A percentile compares a stretch with the other conserved stretches of the same genome.
Conservation (phyloP, 305 asterid genomes). For the Fraxinus xanthoxyloides region DNA sequence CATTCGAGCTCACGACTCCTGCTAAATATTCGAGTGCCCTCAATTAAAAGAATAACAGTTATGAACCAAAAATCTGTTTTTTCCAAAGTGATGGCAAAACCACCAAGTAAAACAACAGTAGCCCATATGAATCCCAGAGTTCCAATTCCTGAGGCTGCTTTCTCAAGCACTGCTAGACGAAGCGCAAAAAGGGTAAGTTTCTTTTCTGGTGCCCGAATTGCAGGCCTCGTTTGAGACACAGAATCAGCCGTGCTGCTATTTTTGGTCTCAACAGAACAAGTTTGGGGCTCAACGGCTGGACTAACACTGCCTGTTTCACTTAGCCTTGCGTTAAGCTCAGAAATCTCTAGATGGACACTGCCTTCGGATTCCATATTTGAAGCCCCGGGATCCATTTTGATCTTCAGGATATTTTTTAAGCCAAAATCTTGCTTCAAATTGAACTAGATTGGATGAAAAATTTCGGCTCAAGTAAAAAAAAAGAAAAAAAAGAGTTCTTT, state of each 20-base stretch:
- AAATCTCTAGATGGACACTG: conserved; percentile 56
- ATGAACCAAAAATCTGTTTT: conserved; percentile 89
- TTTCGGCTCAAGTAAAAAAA: too few relatives aligned
- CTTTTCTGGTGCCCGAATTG: conserved; percentile 73
- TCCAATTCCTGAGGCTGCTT: conserved; percentile 82
- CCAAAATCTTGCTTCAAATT: background rate
- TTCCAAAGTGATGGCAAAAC: conserved; percentile 77
- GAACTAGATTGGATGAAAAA: background rate
- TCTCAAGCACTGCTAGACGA: conserved; percentile 83
- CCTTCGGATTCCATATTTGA: conserved; percentile 44
- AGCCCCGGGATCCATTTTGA: conserved; percentile 45
- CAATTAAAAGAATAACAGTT: conserved; percentile 67
- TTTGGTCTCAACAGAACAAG: conserved; percentile 34
- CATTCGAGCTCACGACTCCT: conserved; percentile 95
- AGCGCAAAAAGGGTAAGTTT: conserved; percentile 90
- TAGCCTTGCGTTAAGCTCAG: conserved; percentile 25
- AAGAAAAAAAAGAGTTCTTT: background rate
- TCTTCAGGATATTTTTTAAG: background rate
- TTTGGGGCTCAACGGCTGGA: conserved; percentile 52
- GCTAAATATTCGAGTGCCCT: conserved; percentile 81
- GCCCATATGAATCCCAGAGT: conserved; percentile 97
- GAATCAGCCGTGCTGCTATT: conserved; percentile 37
- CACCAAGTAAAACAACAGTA: conserved; percentile 91
- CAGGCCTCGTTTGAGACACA: conserved; percentile 14
- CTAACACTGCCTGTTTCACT: conserved; percentile 31